phyloP scores from a whole-genome alignment of 208 protist genomes.

The Borovskyia barvae region DNA sequence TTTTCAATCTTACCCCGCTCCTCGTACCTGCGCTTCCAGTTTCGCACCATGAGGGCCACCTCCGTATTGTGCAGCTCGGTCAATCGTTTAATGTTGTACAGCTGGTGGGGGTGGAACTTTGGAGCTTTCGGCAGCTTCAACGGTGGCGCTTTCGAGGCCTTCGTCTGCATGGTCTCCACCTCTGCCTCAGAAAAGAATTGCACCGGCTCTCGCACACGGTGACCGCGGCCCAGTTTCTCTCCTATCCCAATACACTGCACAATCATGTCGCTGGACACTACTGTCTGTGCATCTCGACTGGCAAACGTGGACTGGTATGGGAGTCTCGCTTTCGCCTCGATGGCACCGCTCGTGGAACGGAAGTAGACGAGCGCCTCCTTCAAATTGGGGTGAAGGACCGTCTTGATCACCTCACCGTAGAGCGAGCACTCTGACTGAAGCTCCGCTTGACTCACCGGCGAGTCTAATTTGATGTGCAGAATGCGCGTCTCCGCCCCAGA shows the following conservation, averaged over 20 bases:
- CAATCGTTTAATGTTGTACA: conserved; percentile 81
- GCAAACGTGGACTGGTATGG: conserved; percentile 67
- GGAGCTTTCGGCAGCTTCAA: conserved; percentile 67
- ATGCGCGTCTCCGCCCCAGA: conserved; percentile 66
- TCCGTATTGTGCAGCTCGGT: conserved; percentile 83
- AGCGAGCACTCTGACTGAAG: conserved; percentile 66
- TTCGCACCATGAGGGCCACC: conserved; percentile 73
- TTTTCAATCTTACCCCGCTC: conserved; percentile 7
- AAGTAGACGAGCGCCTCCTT: conserved; percentile 85
- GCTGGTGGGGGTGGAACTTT: conserved; percentile 72
- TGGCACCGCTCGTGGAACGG: conserved; percentile 66
- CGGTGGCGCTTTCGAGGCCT: conserved; percentile 48
- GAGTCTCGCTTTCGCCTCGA: conserved; percentile 75
- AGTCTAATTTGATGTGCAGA: conserved; percentile 57
- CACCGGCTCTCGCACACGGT: conserved; percentile 68
- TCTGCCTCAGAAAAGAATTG: conserved; percentile 70
- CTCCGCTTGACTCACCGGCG: conserved; percentile 59
- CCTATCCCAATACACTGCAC: conserved; percentile 60
- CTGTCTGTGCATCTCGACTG: conserved; percentile 54
- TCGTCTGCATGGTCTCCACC: conserved; percentile 52
- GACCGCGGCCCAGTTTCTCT: conserved; percentile 84
- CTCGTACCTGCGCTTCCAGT: conserved; percentile 73
- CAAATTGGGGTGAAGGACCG: conserved; percentile 82
- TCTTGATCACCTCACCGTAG: conserved; percentile 72
- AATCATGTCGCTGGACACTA: conserved; percentile 85